phyloP scores from a whole-genome alignment of 306 rosid species.

The Astragalus glycyphyllos region DNA sequence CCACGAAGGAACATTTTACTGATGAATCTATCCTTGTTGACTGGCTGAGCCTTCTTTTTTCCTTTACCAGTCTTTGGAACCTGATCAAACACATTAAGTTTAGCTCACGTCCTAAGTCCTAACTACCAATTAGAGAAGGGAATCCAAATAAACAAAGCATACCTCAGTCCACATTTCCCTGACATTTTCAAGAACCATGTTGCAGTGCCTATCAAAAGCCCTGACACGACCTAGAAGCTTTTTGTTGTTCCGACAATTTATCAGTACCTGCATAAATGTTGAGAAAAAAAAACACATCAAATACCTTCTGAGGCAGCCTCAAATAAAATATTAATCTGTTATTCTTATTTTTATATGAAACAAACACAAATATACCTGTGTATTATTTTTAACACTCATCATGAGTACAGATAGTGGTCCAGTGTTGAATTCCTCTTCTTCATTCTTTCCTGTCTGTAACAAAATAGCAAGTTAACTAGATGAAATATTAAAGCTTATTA shows the following conservation, averaged over 20 bases:
- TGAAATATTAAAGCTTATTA: background rate
- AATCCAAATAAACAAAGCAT: slow-evolving; percentile 13
- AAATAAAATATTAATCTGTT: background rate
- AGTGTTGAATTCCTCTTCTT: slow-evolving; percentile 92
- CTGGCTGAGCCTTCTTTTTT: slow-evolving; percentile 87
- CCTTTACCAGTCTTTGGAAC: slow-evolving; percentile 92
- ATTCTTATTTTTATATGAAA: background rate
- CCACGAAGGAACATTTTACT: slow-evolving; percentile 93
- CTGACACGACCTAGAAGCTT: slow-evolving; percentile 92
- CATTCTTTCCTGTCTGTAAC: slow-evolving; percentile 60
- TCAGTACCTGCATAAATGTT: slow-evolving; percentile 62
- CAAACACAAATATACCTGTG: slow-evolving; percentile 62
- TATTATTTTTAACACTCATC: slow-evolving; percentile 94
- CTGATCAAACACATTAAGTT: slow-evolving; percentile 42
- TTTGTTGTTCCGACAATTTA: slow-evolving; percentile 86
- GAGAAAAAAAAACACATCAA: background rate
- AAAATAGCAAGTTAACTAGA: background rate
- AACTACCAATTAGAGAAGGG: background rate
- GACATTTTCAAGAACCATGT: slow-evolving; percentile 97
- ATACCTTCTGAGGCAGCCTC: background rate
- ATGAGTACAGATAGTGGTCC: slow-evolving; percentile 91
- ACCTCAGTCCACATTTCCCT: slow-evolving; percentile 99
- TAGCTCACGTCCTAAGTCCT: background rate
- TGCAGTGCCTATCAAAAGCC: slow-evolving; percentile 96
- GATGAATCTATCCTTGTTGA: slow-evolving; percentile 92